Evolutionary conservation across 1,139 yeast genomes (phyloP), one percentile per base, ranked within the genome.

Genomic region (Candida labiduridarum): DNA sequence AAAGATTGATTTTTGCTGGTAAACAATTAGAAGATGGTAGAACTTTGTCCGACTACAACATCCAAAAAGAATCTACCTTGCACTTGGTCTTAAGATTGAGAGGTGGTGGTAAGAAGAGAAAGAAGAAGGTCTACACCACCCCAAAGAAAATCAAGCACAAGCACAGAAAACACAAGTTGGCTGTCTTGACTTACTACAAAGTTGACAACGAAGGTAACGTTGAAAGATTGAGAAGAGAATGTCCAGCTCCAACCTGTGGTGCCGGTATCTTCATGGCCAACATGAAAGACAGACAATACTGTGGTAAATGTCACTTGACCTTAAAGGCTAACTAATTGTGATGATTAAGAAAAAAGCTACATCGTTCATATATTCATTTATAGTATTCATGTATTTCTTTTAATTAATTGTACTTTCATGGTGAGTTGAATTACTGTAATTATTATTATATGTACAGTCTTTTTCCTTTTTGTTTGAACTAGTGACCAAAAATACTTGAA

Each of bases 51-150:
- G 99, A 94, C 86, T 94, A 94, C 96, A 92, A 92, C 95, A 94
- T 94, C 84, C 97, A 92, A 84, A 92, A 94, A 90, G 99, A 94
- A 84, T 92, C 98, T 63, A 94, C 98, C 65, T 80, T 94, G 64
- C 97, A 94, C 82, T 87, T 94, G 80, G 98, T 94, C 72, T 83
- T 94, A 64, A 91, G 98, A 86, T 89, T 94, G 79, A 89, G 98
- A 86, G 98, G 98, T 88, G 96, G 96, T 84, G 98, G 97, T 89
- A 94, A 94, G 89, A 94, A 94, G 91, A 92, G 96, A 89, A 90
- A 89, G 91, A 91, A 91, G 92, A 95, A 95, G 96, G 97, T 91
- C 76, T 95, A 94, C 94, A 92, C 98, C 84, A 94, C 99, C 76
- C 99, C 99, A 85, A 94, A 94, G 94, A 94, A 92, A 89, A 89